A percentile compares a stretch with the other conserved stretches of the same genome.
phyloP scores from a whole-genome alignment of 768 basidiomycete species.

The Leccinum barrowsii region DNA sequence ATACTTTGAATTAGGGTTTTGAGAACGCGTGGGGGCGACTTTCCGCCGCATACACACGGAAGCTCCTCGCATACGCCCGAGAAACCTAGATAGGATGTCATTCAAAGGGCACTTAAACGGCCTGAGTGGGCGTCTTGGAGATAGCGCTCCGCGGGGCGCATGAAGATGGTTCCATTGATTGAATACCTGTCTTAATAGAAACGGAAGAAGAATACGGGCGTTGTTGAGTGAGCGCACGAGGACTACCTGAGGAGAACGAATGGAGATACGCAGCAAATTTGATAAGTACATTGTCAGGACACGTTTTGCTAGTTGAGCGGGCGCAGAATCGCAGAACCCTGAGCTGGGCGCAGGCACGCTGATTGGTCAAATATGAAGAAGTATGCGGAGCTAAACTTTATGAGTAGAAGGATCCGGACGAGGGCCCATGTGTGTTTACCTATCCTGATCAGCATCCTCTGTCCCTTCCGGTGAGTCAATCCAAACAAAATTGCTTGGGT shows the following conservation, averaged over 20 bases:
- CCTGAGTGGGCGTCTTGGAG: constrained; percentile 7
- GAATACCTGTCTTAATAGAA: neutral
- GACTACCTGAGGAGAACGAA: neutral
- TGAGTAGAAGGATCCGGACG: neutral
- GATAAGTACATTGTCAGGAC: neutral
- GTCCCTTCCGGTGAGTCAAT: constrained; percentile 42
- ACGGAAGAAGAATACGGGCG: neutral
- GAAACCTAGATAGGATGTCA: constrained; percentile 44
- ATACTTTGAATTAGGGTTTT: constrained; percentile 42
- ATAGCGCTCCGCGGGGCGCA: constrained; percentile 4
- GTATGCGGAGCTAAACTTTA: constrained; percentile 50
- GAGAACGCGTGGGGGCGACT: constrained; percentile 48
- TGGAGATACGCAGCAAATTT: neutral
- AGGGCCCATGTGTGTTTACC: neutral
- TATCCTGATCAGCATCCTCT: constrained; percentile 66
- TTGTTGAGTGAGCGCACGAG: neutral
- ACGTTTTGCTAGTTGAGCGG: constrained; percentile 58
- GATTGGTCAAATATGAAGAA: constrained; percentile 27
- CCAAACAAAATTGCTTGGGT: neutral
- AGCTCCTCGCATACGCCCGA: constrained; percentile 38
- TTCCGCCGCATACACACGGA: constrained; percentile 23
- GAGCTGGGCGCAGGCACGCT: no score
- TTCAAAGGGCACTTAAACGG: constrained; percentile 31
- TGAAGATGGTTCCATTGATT: constrained; percentile 43
- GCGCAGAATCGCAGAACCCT: constrained; percentile 47